Evolutionary conservation across 108 stramenopile species (phyloP).

Genomic region (Cyclostephanos tholiformis): DNA sequence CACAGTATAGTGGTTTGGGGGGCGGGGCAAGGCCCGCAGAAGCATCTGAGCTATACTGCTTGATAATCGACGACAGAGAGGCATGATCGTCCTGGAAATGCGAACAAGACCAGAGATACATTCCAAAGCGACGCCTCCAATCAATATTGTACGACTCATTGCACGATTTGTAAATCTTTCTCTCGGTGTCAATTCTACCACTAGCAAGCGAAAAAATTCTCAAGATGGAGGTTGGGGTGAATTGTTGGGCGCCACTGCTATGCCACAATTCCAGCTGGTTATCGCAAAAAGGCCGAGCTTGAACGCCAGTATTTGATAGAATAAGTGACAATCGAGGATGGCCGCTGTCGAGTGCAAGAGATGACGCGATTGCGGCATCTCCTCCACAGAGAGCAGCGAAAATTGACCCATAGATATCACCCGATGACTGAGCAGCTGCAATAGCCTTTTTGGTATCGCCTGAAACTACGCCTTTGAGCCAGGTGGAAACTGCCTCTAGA

Average conservation of each 20-base stretch:
- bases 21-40: conserved; percentile 56
- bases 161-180: conserved; percentile 47
- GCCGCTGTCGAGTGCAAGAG: conserved; percentile 58
- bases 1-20: conserved; percentile 48
- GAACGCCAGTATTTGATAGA: conserved; percentile 46
- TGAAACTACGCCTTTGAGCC: conserved; percentile 30
- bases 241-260: conserved; percentile 38
- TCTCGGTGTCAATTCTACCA: conserved; percentile 60
- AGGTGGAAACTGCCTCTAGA: conserved; percentile 34
- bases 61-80: conserved; percentile 43
- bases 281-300: conserved; percentile 33
- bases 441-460: conserved; percentile 30
- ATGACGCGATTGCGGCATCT: conserved; percentile 56
- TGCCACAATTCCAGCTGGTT: conserved; percentile 54
- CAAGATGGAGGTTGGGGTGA: conserved; percentile 45
- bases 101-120: conserved; percentile 57
- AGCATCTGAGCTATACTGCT: conserved; percentile 59
- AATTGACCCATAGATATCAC: conserved; percentile 53
- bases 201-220: conserved; percentile 59
- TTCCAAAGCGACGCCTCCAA: conserved; percentile 76
- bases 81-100: conserved; percentile 26
- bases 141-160: conserved; percentile 46
- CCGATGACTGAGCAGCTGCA: conserved; percentile 21
- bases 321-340: conserved; percentile 62
- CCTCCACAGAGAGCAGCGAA: conserved; percentile 75